Conservation (phyloP, 306 rosid genomes). For the Cucurbita argyrosperma region DNA sequence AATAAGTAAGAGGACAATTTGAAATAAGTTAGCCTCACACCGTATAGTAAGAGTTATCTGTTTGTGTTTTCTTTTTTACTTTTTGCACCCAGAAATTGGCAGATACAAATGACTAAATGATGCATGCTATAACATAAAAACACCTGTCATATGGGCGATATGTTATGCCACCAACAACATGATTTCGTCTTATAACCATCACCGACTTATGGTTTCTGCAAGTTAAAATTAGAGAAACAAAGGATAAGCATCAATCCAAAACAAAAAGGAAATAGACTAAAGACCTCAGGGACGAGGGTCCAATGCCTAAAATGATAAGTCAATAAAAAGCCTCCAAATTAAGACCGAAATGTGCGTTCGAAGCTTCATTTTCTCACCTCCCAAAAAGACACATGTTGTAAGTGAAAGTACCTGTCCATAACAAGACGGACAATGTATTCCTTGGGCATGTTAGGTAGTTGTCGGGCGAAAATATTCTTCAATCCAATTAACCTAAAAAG, state of each 20-base stretch:
- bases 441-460: slow-evolving; percentile 97
- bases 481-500: slow-evolving; percentile 73
- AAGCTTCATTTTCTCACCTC: background rate
- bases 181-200: slow-evolving; percentile 76
- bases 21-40: background rate
- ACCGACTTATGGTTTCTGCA: slow-evolving; percentile 91
- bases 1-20: background rate
- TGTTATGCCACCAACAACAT: slow-evolving; percentile 91
- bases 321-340: background rate
- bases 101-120: background rate
- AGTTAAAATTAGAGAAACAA: slow-evolving; percentile 10
- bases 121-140: background rate
- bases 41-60: background rate
- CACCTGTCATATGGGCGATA: slow-evolving; percentile 90
- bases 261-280: background rate
- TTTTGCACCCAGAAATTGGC: background rate
- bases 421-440: slow-evolving; percentile 97
- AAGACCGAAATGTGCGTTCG: background rate
- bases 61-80: background rate
- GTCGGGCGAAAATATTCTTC: slow-evolving; percentile 91
- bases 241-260: background rate
- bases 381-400: background rate
- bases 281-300: background rate
- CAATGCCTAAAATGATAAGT: background rate
- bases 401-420: slow-evolving; percentile 71